phyloP scores from a whole-genome alignment of 2,329 filamentous ascomycete genomes.

The Phoma sp. region DNA sequence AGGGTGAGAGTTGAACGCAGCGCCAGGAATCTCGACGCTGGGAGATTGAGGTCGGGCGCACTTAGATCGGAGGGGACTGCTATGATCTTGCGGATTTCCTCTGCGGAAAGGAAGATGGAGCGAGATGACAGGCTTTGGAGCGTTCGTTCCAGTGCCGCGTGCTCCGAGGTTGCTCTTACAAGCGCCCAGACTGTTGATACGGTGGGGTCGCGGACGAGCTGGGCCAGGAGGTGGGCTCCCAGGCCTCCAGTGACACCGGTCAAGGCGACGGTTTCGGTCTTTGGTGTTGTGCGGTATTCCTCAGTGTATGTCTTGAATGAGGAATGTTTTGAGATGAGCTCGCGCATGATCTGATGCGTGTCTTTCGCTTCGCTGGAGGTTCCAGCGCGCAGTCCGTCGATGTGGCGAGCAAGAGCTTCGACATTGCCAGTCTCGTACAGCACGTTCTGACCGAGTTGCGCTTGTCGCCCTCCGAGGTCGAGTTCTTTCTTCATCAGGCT shows the following conservation, averaged over 20 bases:
- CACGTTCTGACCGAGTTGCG: slow-evolving; percentile 60
- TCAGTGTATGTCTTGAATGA: slow-evolving; percentile 34
- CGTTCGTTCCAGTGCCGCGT: slow-evolving; percentile 44
- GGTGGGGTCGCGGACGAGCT: slow-evolving; percentile 35
- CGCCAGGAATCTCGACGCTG: slow-evolving; percentile 19
- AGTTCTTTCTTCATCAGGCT: slow-evolving; percentile 59
- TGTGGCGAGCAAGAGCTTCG: slow-evolving; percentile 52
- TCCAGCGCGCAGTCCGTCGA: slow-evolving; percentile 53
- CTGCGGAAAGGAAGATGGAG: slow-evolving; percentile 42
- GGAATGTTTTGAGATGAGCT: slow-evolving; percentile 55
- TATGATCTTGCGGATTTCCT: slow-evolving; percentile 37
- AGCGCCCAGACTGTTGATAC: slow-evolving; percentile 58
- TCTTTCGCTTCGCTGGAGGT: slow-evolving; percentile 41
- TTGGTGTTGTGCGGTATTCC: neutral
- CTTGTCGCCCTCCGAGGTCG: slow-evolving; percentile 52
- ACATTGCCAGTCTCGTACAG: slow-evolving; percentile 64
- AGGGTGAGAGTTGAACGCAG: slow-evolving; percentile 41
- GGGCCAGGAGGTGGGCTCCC: slow-evolving; percentile 62
- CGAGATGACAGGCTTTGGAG: slow-evolving; percentile 44
- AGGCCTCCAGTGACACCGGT: slow-evolving; percentile 72
- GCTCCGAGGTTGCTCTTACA: slow-evolving; percentile 53
- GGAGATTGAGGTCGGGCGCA: slow-evolving; percentile 51
- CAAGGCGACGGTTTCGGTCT: slow-evolving; percentile 48
- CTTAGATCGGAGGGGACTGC: slow-evolving; percentile 52
- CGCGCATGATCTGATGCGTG: slow-evolving; percentile 53